These are phyloP conservation scores for Pogostemon cablin DNA, from an alignment of 257 asterid genomes.

Conservation along the genomic window DNA sequence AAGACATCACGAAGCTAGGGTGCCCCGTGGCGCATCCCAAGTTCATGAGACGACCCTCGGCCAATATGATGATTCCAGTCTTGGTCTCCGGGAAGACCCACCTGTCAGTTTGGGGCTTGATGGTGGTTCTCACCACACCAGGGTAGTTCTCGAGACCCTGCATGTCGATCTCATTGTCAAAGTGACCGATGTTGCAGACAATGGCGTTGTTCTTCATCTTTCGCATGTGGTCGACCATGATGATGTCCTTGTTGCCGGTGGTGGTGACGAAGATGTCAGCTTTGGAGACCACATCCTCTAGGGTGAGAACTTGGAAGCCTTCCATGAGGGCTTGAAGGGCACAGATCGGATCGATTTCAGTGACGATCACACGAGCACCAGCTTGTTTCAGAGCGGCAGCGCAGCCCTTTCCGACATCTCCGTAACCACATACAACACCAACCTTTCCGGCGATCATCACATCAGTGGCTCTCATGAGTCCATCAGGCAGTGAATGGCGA, in stretches of 20 bases:
- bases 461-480: conserved; percentile 42
- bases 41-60: conserved; percentile 42
- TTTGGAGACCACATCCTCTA: conserved; percentile 25
- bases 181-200: conserved; percentile 42
- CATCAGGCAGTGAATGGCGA: conserved; percentile 43
- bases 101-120: conserved; percentile 41
- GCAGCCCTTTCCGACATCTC: conserved; percentile 43
- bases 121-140: conserved; percentile 37
- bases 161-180: conserved; percentile 44
- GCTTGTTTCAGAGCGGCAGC: conserved; percentile 37
- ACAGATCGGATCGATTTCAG: conserved; percentile 41
- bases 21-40: conserved; percentile 42
- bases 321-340: conserved; percentile 45
- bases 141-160: conserved; percentile 39
- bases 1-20: conserved; percentile 41
- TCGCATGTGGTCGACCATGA: conserved; percentile 38
- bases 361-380: conserved; percentile 41
- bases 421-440: conserved; percentile 39
- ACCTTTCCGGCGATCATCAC: conserved; percentile 46
- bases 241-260: conserved; percentile 45
- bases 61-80: conserved; percentile 32
- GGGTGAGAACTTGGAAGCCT: conserved; percentile 39
- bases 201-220: conserved; percentile 46
- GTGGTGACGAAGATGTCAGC: conserved; percentile 44
- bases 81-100: conserved; percentile 40